Evolutionary conservation across 345 rosid species (phyloP), one percentile per base, ranked within the genome.

Genomic region (Theobroma cacao): DNA sequence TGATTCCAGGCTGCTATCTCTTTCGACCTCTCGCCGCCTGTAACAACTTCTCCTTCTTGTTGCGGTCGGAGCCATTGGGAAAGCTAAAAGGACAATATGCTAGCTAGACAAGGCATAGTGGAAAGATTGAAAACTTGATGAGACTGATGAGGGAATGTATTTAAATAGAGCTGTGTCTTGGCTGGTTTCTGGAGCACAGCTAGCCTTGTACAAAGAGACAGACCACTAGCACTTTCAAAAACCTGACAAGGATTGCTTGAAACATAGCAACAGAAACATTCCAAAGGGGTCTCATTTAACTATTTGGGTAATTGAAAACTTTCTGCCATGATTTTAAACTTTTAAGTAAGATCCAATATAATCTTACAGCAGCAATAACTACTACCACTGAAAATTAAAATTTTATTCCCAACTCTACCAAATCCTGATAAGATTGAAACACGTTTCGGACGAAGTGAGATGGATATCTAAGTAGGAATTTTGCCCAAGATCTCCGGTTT

Each of bases 301-400:
- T 61, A 80, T 69, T 82, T 74, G 83, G 72, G 61, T 40, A 36
- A 20, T 43, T 82, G 48, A 79, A 75, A 84, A 81, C 84, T 77
- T 72, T 28, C 26, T 9, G 48, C 50, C 7, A 18, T 8, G 24
- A 14, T 36, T 73, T 71, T 17, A 45, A 45, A 45, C 13, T 38
- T 75, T 41, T 59, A n/a, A 38, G 82, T 77, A 78, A 71, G 36
- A 18, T 79, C 87, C 89, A 88, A 86, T 75, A 67, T 15, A 45
- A 55, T 76, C 76, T 76, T 52, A 80, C 84, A 77, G 78, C 76
- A 80, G 82, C 86, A 79, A 13, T 45, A 82, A 85, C 90, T 82
- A 45, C 91, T 80, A 82, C 91, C 87, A 82, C 87, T 76, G 50
- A 64, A 58, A 40, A 72, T 14, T 28, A 31, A 43, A 56, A 36